These are phyloP conservation scores for Zea luxurians DNA, from an alignment of 176 grass and related monocot species.

Conservation along the genomic window DNA sequence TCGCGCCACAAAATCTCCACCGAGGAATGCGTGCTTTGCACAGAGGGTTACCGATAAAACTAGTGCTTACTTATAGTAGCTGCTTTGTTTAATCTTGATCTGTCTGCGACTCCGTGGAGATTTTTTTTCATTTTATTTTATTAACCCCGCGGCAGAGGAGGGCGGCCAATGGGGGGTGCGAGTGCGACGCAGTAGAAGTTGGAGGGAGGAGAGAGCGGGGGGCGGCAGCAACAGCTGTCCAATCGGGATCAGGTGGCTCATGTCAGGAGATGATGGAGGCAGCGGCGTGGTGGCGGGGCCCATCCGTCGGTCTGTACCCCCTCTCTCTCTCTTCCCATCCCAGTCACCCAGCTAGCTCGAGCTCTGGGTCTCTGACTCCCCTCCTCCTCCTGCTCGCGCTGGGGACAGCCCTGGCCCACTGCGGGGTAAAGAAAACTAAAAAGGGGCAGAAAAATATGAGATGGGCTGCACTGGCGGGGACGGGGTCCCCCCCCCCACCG, in stretches of 20 bases:
- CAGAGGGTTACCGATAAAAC: not conserved
- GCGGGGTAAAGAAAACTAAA: conserved; percentile 32
- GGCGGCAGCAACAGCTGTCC: conserved; percentile 57
- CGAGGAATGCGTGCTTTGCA: not conserved
- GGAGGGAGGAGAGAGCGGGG: not conserved
- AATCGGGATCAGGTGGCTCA: conserved; percentile 63
- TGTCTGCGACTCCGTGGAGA: not conserved
- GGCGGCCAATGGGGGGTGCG: conserved; percentile 30
- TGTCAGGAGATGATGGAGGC: conserved; percentile 46
- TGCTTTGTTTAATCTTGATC: not conserved
- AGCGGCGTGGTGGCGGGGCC: conserved; percentile 39
- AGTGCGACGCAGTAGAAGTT: not conserved
- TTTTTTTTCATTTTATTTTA: no score
- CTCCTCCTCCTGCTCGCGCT: not conserved
- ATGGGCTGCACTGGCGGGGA: not conserved
- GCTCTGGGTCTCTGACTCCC: conserved; percentile 33
- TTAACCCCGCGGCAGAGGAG: not conserved
- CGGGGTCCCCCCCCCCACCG: not conserved
- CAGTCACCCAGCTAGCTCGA: conserved; percentile 23
- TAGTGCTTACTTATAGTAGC: not conserved
- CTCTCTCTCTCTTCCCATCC: not conserved
- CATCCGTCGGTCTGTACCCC: conserved; percentile 23
- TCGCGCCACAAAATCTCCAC: not conserved
- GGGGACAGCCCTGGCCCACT: conserved; percentile 34
- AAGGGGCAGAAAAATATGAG: not conserved